Evolutionary conservation across 2,329 filamentous ascomycete genomes (phyloP).

Genomic region (Elsinoe perseae): DNA sequence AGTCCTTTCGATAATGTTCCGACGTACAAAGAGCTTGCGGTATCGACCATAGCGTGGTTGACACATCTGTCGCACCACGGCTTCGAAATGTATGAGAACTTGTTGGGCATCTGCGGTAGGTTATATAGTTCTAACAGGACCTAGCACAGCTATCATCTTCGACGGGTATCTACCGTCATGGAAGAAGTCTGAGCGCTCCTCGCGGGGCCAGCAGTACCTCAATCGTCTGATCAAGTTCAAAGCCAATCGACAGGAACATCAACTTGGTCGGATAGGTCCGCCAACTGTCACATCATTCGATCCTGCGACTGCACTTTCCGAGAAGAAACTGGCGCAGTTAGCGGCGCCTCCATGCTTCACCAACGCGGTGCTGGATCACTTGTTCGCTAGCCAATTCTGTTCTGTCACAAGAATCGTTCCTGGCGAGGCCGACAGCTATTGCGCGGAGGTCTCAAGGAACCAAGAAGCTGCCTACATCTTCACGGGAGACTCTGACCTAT

Average conservation of each 20-base stretch:
- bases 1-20: conserved; percentile 49
- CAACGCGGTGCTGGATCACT: conserved; percentile 63
- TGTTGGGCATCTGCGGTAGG: conserved; percentile 18
- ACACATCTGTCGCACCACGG: conserved; percentile 48
- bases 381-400: conserved; percentile 43
- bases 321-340: conserved; percentile 30
- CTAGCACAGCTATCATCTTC: conserved; percentile 67
- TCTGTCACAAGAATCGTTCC: conserved; percentile 54
- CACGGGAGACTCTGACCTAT: conserved; percentile 80
- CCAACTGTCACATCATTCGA: conserved; percentile 1
- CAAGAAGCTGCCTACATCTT: conserved; percentile 53
- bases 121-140: neutral
- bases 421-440: conserved; percentile 78
- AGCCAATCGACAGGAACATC: conserved; percentile 24
- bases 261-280: conserved; percentile 17
- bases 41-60: conserved; percentile 55
- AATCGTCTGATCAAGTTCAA: conserved; percentile 48
- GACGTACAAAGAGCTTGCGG: conserved; percentile 56
- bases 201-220: conserved; percentile 53
- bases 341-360: conserved; percentile 64
- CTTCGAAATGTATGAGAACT: conserved; percentile 50
- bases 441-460: conserved; percentile 56
- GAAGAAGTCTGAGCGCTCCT: conserved; percentile 57
- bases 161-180: conserved; percentile 68
- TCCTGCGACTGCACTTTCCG: conserved; percentile 19